Percentiles rank a stretch among this genome's conserved stretches.
Evolutionary conservation across 1,284 basidiomycete species (phyloP).

Genomic region (Vanrija pseudolonga): DNA sequence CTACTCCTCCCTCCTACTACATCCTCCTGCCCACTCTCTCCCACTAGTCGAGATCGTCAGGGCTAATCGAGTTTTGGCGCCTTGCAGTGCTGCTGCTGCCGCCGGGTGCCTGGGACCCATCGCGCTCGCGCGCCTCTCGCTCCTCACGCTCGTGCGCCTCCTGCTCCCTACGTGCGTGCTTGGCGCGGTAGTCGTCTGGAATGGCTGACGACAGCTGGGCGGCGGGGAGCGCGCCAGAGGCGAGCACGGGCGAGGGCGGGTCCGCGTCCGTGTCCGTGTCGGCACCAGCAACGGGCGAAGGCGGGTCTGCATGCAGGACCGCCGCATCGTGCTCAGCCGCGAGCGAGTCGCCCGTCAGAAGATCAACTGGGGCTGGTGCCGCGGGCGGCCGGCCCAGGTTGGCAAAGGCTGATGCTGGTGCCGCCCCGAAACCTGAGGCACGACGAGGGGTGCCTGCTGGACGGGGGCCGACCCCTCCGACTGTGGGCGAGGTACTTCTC

Average conservation of each 20-base stretch:
- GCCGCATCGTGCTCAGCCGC: too few species aligned
- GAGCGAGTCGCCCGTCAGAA: too few species aligned
- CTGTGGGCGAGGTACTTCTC: not conserved
- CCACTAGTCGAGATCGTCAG: constrained; percentile 18
- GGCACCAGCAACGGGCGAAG: too few species aligned
- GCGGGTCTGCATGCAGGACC: too few species aligned
- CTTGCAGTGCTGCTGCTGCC: not conserved
- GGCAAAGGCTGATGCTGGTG: not conserved
- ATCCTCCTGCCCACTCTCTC: too few species aligned
- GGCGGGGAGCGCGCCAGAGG: not conserved
- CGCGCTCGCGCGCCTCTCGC: not conserved
- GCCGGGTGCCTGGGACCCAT: not conserved
- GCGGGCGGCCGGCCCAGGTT: not conserved
- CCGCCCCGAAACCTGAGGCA: not conserved
- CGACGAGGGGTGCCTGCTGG: not conserved
- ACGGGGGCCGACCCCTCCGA: not conserved
- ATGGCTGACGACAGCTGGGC: constrained; percentile 24
- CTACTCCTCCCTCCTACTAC: too few species aligned
- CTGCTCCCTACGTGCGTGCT: constrained; percentile 30
- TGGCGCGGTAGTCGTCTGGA: constrained; percentile 35
- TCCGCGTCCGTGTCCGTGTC: too few species aligned
- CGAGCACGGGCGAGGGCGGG: not conserved
- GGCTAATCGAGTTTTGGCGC: not conserved
- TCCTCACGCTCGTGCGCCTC: constrained; percentile 19
- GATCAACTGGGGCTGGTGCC: not conserved